phyloP scores from a whole-genome alignment of 139 green algal species.

The Chlorella vulgaris region DNA sequence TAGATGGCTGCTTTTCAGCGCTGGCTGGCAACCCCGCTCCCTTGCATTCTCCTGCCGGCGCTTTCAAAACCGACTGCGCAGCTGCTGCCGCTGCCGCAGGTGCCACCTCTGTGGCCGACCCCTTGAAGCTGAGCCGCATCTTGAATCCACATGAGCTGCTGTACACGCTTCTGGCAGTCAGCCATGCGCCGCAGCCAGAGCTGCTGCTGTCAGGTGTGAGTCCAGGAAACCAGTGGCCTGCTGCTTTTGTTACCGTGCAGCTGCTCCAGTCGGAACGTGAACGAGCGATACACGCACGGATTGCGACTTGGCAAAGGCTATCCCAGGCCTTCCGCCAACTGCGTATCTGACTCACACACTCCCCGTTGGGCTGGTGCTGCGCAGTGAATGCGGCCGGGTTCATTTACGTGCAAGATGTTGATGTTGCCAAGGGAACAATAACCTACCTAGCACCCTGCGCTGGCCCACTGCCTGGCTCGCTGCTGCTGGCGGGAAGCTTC shows the following conservation, averaged over 20 bases:
- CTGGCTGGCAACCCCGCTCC: no score
- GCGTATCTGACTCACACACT: not conserved
- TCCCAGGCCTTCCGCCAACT: not conserved
- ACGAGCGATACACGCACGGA: not conserved
- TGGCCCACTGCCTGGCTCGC: constrained; percentile 74
- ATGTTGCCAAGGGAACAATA: constrained; percentile 63
- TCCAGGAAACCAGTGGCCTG: not conserved
- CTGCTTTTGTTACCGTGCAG: not conserved
- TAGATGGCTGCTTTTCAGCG: no score
- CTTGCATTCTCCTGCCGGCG: not conserved
- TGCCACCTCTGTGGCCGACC: constrained; percentile 51
- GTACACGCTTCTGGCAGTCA: constrained; percentile 88
- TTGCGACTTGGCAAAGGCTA: not conserved
- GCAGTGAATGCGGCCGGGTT: constrained; percentile 89
- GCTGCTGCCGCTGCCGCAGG: constrained; percentile 29
- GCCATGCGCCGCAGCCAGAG: constrained; percentile 68
- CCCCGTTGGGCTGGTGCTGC: constrained; percentile 16
- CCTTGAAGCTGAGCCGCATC: constrained; percentile 40
- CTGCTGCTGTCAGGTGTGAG: constrained; percentile 45
- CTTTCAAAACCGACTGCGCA: not conserved
- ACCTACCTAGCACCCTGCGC: constrained; percentile 79
- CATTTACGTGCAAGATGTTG: constrained; percentile 80
- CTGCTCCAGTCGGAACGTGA: no score
- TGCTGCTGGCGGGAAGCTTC: constrained; percentile 78
- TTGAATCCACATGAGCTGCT: constrained; percentile 58